These are phyloP conservation scores for Vinca minor DNA, from an alignment of 257 asterid species.

Conservation along the genomic window DNA sequence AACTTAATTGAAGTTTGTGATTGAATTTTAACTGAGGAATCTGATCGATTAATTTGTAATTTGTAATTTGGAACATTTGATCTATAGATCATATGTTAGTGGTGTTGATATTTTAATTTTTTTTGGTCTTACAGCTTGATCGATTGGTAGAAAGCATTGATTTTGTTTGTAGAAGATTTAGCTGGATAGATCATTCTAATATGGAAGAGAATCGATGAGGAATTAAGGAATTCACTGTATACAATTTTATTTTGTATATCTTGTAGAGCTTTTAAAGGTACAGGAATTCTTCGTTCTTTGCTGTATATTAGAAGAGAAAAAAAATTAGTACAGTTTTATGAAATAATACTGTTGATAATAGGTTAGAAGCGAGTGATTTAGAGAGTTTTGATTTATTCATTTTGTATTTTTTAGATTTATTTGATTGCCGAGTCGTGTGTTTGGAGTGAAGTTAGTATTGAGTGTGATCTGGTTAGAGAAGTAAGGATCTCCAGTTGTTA, in stretches of 20 bases:
- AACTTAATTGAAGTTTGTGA: not conserved
- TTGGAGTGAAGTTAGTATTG: not conserved
- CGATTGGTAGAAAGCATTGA: not conserved
- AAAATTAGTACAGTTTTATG: not conserved
- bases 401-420: slow-evolving; percentile 1
- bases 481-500: not conserved
- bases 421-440: not conserved
- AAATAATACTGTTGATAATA: not conserved
- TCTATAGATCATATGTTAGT: not conserved
- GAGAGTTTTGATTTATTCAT: not conserved
- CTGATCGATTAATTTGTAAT: not conserved
- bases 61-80: not conserved
- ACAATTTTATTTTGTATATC: not conserved
- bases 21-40: not conserved
- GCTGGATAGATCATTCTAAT: not conserved
- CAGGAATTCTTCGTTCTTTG: slow-evolving; percentile 3
- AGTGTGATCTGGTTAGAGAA: not conserved
- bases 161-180: not conserved
- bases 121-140: slow-evolving; percentile 3
- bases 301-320: not conserved
- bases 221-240: not conserved
- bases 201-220: not conserved
- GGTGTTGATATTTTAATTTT: not conserved
- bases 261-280: slow-evolving; percentile 5
- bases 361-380: not conserved